Base-by-base conservation (phyloP, 352 stramenopile genomes). In the Phytophthora tentaculata region DNA sequence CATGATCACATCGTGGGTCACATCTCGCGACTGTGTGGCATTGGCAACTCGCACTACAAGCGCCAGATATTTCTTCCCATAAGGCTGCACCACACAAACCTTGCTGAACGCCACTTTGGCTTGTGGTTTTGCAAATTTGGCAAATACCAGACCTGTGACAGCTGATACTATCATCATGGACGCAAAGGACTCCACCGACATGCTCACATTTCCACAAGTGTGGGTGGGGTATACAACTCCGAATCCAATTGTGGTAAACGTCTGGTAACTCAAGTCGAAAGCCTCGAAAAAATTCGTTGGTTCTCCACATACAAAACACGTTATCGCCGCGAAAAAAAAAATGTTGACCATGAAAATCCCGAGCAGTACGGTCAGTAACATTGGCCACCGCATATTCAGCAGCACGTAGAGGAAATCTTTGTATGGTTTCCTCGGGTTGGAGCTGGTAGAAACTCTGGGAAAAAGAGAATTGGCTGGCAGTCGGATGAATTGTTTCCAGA, bases 341-440 rank as follows among this genome's bases (percentile, higher is more conserved):
- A 94, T 90, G 55, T 89, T 87, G 24, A 65, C 41, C 22, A 91
- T 49, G 43, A 94, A 92, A 16, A 92, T 44, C 0, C n/a, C 26
- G 12, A 91, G 61, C 13, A 95, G 57, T 54, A 92, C 80, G n/a
- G 61, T 76, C 12, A 82, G 69, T 29, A 95, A 69, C 78, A 88
- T 87, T 5, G 85, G 79, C 85, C 85, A 94, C 48, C 84, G 83
- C 82, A 92, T 83, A 68, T 95, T 92, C 48, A 95, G 68, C 50
- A 95, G 64, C 63, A 94, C 79, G 59, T 95, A 95, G 9, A 92
- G 61, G 23, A 93, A 89, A 58, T 95, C 87, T 60, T 95, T 95
- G 80, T 94, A 94, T 22, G 76, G 69, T 44, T 74, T 78, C 17
- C 85, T 77, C 45, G 85, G 87, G 61, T 95, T 95, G 24, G 67